Conservation (phyloP, 306 rosid species). For the Coriaria nepalensis region DNA sequence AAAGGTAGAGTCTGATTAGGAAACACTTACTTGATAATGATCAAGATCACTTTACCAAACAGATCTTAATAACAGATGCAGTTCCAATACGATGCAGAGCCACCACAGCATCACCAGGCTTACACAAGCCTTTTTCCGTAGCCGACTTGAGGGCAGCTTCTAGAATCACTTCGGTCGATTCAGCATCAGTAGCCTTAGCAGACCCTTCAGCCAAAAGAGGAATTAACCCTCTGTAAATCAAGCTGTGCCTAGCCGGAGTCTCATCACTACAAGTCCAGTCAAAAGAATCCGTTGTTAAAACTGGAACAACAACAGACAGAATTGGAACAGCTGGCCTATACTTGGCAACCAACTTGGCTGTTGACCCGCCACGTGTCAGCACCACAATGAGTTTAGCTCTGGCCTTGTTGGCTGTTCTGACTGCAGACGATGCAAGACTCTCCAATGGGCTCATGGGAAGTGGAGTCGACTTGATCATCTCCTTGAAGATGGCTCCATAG, state of each 20-base stretch:
- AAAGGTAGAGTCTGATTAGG: no score
- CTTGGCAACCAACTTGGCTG: constrained; percentile 86
- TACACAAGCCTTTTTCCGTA: constrained; percentile 49
- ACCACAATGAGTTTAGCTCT: constrained; percentile 79
- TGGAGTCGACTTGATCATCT: constrained; percentile 87
- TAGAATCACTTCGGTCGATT: constrained; percentile 81
- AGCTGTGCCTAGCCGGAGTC: constrained; percentile 87
- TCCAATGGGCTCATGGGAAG: constrained; percentile 97
- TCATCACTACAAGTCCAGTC: constrained; percentile 94
- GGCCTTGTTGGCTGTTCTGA: constrained; percentile 85
- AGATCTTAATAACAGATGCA: constrained; percentile 88
- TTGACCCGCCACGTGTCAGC: constrained; percentile 79
- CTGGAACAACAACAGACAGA: constrained; percentile 88
- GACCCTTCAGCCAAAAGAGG: constrained; percentile 91
- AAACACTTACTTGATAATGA: no score
- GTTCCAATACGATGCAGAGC: constrained; percentile 84
- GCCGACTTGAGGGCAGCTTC: constrained; percentile 91
- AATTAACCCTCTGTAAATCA: constrained; percentile 82
- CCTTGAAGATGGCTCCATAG: constrained; percentile 80
- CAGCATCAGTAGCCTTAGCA: constrained; percentile 97
- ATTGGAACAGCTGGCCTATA: constrained; percentile 94
- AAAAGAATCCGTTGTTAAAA: constrained; percentile 68
- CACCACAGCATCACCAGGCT: constrained; percentile 77
- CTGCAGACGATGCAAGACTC: constrained; percentile 96
- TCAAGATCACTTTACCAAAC: constrained; percentile 55